These are phyloP conservation scores for Talaromyces sp. DNA, from an alignment of 2,329 filamentous ascomycete species.

Conservation along the genomic window DNA sequence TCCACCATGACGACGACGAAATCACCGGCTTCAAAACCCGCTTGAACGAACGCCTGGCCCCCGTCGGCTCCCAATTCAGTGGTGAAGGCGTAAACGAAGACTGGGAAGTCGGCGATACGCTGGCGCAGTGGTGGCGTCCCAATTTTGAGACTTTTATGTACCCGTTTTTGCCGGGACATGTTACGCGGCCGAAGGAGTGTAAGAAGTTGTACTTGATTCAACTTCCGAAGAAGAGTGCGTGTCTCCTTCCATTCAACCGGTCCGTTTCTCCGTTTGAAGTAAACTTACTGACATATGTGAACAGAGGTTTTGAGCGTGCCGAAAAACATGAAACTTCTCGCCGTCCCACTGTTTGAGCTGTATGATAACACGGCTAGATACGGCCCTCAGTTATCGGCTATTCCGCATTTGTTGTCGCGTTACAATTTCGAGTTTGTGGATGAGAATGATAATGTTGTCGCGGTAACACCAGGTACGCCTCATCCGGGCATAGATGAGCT, in stretches of 20 bases:
- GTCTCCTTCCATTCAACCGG: not conserved
- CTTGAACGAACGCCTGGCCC: constrained; percentile 88
- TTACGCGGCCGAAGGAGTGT: constrained; percentile 95
- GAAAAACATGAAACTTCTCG: constrained; percentile 99
- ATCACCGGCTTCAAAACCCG: constrained; percentile 90
- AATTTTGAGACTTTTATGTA: constrained; percentile 99
- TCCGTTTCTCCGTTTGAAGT: not conserved
- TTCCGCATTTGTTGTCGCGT: constrained; percentile 86
- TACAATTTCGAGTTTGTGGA: constrained; percentile 99
- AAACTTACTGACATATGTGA: not conserved
- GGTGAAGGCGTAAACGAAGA: constrained; percentile 86
- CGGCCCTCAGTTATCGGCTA: constrained; percentile 91
- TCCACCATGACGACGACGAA: constrained; percentile 82
- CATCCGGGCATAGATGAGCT: constrained; percentile 58
- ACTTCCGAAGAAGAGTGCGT: constrained; percentile 78
- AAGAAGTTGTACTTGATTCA: constrained; percentile 99
- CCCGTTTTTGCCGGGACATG: constrained; percentile 92
- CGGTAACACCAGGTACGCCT: constrained; percentile 72
- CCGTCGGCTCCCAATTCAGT: constrained; percentile 75
- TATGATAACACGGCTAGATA: constrained; percentile 97
- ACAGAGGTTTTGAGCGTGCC: constrained; percentile 93
- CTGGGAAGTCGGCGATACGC: constrained; percentile 90
- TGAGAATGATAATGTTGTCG: constrained; percentile 82
- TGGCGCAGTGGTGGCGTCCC: constrained; percentile 97
- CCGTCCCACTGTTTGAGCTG: constrained; percentile 92